Conservation (phyloP, 164 flowering plant species). For the Stephania yunnanensis region DNA sequence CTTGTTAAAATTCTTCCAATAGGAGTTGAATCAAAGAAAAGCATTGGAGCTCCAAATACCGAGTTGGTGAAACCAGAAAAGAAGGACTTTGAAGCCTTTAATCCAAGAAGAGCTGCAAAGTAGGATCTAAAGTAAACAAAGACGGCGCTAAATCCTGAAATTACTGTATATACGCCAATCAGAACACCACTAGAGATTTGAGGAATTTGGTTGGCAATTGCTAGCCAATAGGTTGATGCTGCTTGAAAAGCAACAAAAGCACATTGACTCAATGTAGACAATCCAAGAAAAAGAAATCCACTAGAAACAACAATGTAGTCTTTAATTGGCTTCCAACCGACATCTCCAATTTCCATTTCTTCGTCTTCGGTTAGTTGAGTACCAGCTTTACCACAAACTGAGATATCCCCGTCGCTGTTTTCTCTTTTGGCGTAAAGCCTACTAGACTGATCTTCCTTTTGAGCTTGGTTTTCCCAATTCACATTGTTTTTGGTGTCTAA, state of each 20-base stretch:
- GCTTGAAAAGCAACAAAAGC: constrained; percentile 56
- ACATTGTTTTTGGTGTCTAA: constrained; percentile 18
- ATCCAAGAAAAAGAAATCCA: too few relatives aligned
- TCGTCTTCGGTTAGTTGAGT: constrained; percentile 64
- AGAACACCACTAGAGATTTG: constrained; percentile 32
- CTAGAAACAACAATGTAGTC: too few relatives aligned
- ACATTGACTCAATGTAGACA: constrained; percentile 32
- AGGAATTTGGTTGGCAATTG: constrained; percentile 50
- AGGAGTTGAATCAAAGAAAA: constrained; percentile 87
- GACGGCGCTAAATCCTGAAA: constrained; percentile 44
- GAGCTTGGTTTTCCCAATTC: constrained; percentile 19
- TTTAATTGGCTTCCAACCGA: too few relatives aligned
- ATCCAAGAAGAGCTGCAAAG: constrained; percentile 48
- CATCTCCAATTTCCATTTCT: too few relatives aligned
- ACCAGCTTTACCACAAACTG: constrained; percentile 26
- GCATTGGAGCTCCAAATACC: constrained; percentile 84
- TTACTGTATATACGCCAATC: constrained; percentile 56
- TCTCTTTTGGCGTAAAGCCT: constrained; percentile 11
- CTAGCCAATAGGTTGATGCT: constrained; percentile 72
- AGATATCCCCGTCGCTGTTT: constrained; percentile 36
- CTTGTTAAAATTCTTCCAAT: constrained; percentile 78
- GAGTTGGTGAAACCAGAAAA: constrained; percentile 56
- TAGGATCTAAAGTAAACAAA: constrained; percentile 52
- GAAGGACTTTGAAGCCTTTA: constrained; percentile 68
- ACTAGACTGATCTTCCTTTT: constrained; percentile 15